Conservation (phyloP, 2,329 filamentous ascomycete species). For the Fusarium fracticaudum region DNA sequence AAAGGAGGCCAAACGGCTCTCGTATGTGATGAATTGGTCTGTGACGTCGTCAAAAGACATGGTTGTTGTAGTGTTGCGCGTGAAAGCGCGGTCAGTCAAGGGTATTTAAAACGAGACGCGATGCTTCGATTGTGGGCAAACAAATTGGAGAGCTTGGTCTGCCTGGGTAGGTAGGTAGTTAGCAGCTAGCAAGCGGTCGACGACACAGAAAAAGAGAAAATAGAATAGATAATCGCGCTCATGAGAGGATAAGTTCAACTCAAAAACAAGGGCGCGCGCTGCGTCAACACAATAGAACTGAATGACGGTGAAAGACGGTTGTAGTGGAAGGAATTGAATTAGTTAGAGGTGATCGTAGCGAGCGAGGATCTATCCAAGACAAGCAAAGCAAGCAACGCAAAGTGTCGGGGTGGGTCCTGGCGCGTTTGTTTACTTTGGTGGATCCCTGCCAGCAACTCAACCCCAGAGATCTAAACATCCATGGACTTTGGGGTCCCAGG, state of each 20-base stretch:
- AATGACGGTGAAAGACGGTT: constrained; percentile 13
- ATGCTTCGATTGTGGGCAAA: constrained; percentile 18
- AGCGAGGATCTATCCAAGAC: constrained; percentile 10
- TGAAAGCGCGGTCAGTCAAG: constrained; percentile 29
- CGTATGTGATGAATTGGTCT: constrained; percentile 68
- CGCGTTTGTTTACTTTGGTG: constrained; percentile 51
- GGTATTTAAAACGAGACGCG: constrained; percentile 31
- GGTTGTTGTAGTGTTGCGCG: constrained; percentile 31
- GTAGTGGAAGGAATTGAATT: constrained; percentile 34
- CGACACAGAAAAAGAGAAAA: not conserved
- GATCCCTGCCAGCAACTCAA: constrained; percentile 6
- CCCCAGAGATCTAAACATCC: constrained; percentile 30
- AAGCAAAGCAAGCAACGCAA: constrained; percentile 14
- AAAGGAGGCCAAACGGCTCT: constrained; percentile 85
- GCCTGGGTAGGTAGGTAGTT: not conserved
- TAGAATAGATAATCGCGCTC: constrained; percentile 27
- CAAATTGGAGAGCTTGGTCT: not conserved
- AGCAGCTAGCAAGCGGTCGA: constrained; percentile 10
- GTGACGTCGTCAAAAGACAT: constrained; percentile 52
- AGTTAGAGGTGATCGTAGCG: constrained; percentile 17
- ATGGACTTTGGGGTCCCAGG: not conserved
- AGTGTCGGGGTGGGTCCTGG: constrained; percentile 36
- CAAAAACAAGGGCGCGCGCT: constrained; percentile 3
- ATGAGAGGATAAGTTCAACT: constrained; percentile 28
- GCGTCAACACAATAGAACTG: constrained; percentile 3